Evolutionary conservation across 139 green algal genomes (phyloP).

Genomic region (Picochlorum sp.): DNA sequence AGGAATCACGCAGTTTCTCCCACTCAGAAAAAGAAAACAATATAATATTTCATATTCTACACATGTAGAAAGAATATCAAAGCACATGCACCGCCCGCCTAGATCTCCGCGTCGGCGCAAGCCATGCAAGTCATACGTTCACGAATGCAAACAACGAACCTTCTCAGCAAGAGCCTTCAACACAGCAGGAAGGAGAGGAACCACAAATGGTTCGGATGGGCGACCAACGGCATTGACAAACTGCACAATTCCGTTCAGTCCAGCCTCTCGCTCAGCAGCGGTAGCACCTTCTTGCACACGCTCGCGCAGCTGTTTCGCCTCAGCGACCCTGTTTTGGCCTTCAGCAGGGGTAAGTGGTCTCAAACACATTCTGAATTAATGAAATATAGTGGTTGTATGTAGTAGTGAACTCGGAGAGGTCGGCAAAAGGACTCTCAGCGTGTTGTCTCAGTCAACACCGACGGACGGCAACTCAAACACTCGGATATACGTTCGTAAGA

Average conservation of each 20-base stretch:
- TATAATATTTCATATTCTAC: background rate
- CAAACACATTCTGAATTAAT: constrained; percentile 1
- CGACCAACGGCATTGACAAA: background rate
- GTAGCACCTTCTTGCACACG: background rate
- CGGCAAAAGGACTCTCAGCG: no score
- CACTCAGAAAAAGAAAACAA: background rate
- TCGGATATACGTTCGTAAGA: no score
- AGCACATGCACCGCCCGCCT: background rate
- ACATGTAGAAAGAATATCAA: background rate
- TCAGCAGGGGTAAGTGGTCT: background rate
- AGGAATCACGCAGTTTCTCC: background rate
- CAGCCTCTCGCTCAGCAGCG: background rate
- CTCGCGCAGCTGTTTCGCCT: background rate
- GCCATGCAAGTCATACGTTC: background rate
- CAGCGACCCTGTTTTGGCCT: background rate
- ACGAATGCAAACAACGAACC: constrained; percentile 10
- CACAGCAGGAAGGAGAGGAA: constrained; percentile 41
- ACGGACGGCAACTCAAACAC: no score
- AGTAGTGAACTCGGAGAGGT: background rate
- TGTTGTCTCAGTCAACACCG: no score
- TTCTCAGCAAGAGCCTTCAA: constrained; percentile 63
- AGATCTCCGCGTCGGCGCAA: background rate
- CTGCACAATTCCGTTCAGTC: background rate
- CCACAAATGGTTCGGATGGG: constrained; percentile 51
- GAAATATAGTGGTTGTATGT: background rate